Conservation (phyloP, 2,329 filamentous ascomycete species). For the Botrytis aclada region DNA sequence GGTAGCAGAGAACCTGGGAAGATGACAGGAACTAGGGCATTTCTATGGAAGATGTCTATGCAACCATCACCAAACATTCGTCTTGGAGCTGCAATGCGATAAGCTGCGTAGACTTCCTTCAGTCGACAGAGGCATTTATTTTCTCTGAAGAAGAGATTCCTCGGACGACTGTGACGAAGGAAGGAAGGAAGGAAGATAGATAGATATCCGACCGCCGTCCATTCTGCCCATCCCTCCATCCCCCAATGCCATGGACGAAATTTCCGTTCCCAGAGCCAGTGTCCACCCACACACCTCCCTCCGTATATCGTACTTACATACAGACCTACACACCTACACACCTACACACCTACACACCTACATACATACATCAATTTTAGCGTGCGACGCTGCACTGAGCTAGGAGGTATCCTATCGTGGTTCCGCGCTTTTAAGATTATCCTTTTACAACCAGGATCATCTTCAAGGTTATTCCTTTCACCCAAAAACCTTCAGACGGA, state of each 20-base stretch:
- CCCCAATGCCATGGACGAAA: neutral
- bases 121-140: neutral
- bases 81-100: neutral
- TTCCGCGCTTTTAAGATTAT: neutral
- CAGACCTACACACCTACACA: too few species aligned
- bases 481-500: conserved; percentile 13
- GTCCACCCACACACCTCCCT: neutral
- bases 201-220: neutral
- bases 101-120: neutral
- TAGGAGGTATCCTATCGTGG: neutral
- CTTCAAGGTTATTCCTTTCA: conserved; percentile 17
- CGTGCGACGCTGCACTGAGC: conserved; percentile 10
- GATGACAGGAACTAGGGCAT: neutral
- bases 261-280: neutral
- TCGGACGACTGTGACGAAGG: neutral
- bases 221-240: neutral
- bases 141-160: neutral
- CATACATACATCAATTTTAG: conserved; percentile 4
- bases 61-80: neutral
- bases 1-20: neutral
- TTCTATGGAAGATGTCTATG: neutral
- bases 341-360: too few species aligned
- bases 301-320: neutral
- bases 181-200: too few species aligned
- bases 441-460: conserved; percentile 6